phyloP scores from a whole-genome alignment of 495 filamentous ascomycete species.

The Alectoria sarmentosa region DNA sequence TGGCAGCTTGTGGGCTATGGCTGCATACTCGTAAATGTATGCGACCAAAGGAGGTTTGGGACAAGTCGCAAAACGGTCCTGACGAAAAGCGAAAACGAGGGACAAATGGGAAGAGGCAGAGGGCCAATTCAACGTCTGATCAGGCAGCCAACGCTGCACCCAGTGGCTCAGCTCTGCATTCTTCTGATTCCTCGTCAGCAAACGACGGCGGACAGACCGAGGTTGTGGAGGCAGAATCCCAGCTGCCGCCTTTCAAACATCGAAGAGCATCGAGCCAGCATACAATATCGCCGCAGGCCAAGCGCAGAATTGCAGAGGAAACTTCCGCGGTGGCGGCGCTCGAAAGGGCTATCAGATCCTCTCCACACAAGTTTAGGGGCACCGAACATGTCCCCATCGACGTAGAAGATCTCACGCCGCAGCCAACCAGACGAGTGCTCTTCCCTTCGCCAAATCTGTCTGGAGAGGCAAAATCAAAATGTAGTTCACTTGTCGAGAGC shows the following conservation, averaged over 20 bases:
- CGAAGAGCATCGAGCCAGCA: constrained; percentile 31
- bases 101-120: constrained; percentile 23
- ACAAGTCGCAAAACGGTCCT: constrained; percentile 44
- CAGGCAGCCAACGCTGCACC: constrained; percentile 7
- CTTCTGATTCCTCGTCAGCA: constrained; percentile 23
- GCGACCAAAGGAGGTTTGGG: constrained; percentile 78
- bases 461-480: constrained; percentile 19
- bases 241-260: constrained; percentile 26
- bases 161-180: constrained; percentile 8
- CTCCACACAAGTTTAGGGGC: constrained; percentile 58
- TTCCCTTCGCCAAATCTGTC: constrained; percentile 50
- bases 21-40: constrained; percentile 78
- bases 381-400: constrained; percentile 61
- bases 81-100: constrained; percentile 41
- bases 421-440: constrained; percentile 64
- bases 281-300: constrained; percentile 23
- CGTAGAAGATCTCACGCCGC: constrained; percentile 52
- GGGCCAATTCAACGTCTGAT: constrained; percentile 11
- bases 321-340: constrained; percentile 52
- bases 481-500: constrained; percentile 3
- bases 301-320: constrained; percentile 34
- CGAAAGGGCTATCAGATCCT: constrained; percentile 60
- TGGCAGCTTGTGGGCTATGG: constrained; percentile 81
- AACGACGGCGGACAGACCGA: constrained; percentile 26
- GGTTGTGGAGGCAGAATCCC: constrained; percentile 28